Base-by-base conservation (phyloP, 495 filamentous ascomycete genomes). In the Neurospora tetrasperma region DNA sequence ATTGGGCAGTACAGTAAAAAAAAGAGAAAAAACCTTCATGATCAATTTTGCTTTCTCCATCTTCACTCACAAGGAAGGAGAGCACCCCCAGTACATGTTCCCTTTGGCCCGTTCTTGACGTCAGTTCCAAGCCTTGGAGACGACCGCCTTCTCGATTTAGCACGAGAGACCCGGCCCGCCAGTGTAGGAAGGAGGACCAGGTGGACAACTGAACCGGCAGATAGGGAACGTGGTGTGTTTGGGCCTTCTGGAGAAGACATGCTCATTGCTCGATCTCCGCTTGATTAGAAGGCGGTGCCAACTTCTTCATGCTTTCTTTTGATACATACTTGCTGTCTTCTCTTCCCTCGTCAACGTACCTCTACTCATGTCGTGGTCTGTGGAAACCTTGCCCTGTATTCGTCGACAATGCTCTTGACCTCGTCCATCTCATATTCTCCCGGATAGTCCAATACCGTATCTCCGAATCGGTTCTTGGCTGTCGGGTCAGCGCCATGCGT, bases 381-480 rank as follows among this genome's bases (percentile, higher is more conserved):
- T 41, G 46, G 40, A 44, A 9, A 59, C 23, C 23, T 46, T 44
- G 39, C 46, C 48, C 35, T 70, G 42, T 71, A 77, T 41, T 70
- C 74, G 31, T 78, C 77, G 8, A 80, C 48, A 38, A 80, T 71
- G 39, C 39, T 42, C 72, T 72, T 71, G 27, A 77, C 77, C 72
- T 80, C 79, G 0, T 73, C 75, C 42, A 44, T 70, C 46, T 80
- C 76, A 54, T 71, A 78, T 27, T 80, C 79, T 0, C 77, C 77
- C 4, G 70, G 72, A 42, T 80, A 80, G 46, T 80, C 79, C 23
- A 46, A 41, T 2, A 78, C 76, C 16, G 12, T 69, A 68, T 80
- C 79, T n/a, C 79, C 79, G 43, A 78, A 80, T 23, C 79, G 79
- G 41, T 80, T 80, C 74, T 76, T 74, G 16, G 68, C 69, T 16